These are phyloP conservation scores for Colletotrichum endophyticum DNA, from an alignment of 2,329 filamentous ascomycete species.

Conservation along the genomic window DNA sequence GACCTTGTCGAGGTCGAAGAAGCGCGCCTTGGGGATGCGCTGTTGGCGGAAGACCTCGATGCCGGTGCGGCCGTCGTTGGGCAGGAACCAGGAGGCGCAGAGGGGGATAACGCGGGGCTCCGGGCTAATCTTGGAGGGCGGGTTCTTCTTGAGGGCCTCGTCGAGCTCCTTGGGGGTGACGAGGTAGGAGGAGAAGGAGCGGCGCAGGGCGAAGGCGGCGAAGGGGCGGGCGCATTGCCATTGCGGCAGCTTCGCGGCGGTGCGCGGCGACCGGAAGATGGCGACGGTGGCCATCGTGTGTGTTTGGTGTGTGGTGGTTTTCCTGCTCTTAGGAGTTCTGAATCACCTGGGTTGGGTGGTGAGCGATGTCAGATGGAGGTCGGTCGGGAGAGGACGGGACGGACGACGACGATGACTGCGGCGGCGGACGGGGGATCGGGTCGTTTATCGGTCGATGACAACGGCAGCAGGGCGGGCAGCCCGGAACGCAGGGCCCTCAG, in stretches of 20 bases:
- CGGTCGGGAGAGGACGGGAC: neutral
- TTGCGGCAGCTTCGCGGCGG: slow-evolving; percentile 37
- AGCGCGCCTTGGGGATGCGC: slow-evolving; percentile 87
- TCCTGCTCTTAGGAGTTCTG: neutral
- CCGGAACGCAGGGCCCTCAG: slow-evolving; percentile 6
- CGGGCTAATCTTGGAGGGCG: slow-evolving; percentile 78
- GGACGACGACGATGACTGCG: neutral
- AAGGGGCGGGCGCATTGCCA: slow-evolving; percentile 37
- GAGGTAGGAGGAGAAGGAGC: slow-evolving; percentile 79
- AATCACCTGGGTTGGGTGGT: neutral
- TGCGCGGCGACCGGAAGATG: slow-evolving; percentile 47
- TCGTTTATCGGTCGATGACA: slow-evolving; percentile 12
- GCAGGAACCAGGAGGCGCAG: slow-evolving; percentile 95
- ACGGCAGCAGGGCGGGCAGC: slow-evolving; percentile 6
- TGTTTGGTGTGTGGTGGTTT: neutral
- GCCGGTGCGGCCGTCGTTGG: slow-evolving; percentile 86
- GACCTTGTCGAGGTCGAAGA: slow-evolving; percentile 94
- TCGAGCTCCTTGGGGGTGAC: slow-evolving; percentile 84
- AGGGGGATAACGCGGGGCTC: slow-evolving; percentile 85
- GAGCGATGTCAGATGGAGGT: neutral
- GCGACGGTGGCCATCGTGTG: slow-evolving; percentile 47
- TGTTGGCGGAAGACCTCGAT: slow-evolving; percentile 80
- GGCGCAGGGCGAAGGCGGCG: slow-evolving; percentile 37
- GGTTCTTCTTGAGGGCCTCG: slow-evolving; percentile 82
- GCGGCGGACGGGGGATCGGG: neutral